Base-by-base conservation (phyloP, 148 eudicot genomes). In the Camellia granthamiana region DNA sequence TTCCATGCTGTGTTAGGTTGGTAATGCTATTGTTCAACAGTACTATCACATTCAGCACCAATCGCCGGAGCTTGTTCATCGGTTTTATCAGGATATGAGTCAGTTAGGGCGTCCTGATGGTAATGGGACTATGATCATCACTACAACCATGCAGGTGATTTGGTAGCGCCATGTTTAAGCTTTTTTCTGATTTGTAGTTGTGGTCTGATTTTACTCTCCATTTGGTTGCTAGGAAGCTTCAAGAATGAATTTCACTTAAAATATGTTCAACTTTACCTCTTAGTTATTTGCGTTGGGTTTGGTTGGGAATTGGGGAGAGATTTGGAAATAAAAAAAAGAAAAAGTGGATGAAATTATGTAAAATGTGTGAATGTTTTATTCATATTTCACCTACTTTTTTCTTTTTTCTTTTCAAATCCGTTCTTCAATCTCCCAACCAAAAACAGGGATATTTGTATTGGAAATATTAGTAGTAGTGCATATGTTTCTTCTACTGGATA, bases 71-170 rank as follows among this genome's bases (percentile, higher is more conserved):
- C 80, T 87, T 7, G 97, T 90, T 73, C 78, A 87, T 81, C 85
- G 88, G 44, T 96, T 96, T 84, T 96, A 96, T 74, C 89, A 90
- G 88, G 94, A 93, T 65, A 77, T 66, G 30, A 96, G 99, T 81
- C 86, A 86, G 84, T 83, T 93, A 59, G 92, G 97, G 52, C 97
- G 95, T 16, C 84, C 89, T 0, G 94, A 84, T 6, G 84, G 74
- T 15, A 83, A 84, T 83, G 92, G 91, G 42, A 69, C 78, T 41
- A 88, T 92, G 92, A 76, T 83, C 76, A 71, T 82, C 78, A 91
- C 92, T 15, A 89, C 97, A 2, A 88, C 94, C 18, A 92, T 93
- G 98, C 80, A 86, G 14, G 99, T 93, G 84, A 86, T 10, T 43
- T 10, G 67, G 49, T 30, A 61, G 38, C 8, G 7, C 46, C 66